Base-by-base conservation (phyloP, 345 rosid genomes). In the Eucalyptus marginata region DNA sequence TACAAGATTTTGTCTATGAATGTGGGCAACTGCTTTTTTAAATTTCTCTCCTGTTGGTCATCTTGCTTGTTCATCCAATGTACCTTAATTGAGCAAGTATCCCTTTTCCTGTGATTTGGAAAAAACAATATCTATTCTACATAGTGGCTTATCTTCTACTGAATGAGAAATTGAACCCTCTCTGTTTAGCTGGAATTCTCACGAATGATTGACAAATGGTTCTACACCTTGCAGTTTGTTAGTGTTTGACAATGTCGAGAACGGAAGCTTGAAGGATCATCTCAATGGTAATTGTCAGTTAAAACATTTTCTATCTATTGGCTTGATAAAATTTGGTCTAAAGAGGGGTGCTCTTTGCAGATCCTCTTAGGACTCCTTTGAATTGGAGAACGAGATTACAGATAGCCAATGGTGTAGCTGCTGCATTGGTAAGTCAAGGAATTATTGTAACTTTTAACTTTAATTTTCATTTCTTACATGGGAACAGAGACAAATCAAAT, bases 251-350 rank as follows among this genome's bases (percentile, higher is more conserved):
- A 94, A 93, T 76, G 93, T 95, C 88, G 98, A 94, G 89, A 94
- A 95, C 76, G 99, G 99, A 93, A 98, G 97, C 95, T 94, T 96
- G 93, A 96, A 95, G 93, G 98, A 98, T 87, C 95, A 96, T 89
- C 97, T 96, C 79, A 94, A 93, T 91, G 99, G 99, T 97, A 94
- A 91, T 16, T 87, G 84, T 87, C 59, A 25, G 81, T 49, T 17
- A 89, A 12, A 89, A 84, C 79, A 33, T 81, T 22, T 25, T 79
- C 36, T 88, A 24, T 6, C 5, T 22, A 27, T 79, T 90, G 89
- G 52, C 88, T 44, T 86, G 50, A 8, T 50, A 88, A 89, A 47
- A 9, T 88, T 59, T 86, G 49, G 50, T 88, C 5, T 33, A 47
- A 50, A 89, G 13, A 36, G 20, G 27, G 88, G 90, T 43, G 86